Base-by-base conservation (phyloP, 2,329 filamentous ascomycete genomes). In the Clonostachys rhizophaga region DNA sequence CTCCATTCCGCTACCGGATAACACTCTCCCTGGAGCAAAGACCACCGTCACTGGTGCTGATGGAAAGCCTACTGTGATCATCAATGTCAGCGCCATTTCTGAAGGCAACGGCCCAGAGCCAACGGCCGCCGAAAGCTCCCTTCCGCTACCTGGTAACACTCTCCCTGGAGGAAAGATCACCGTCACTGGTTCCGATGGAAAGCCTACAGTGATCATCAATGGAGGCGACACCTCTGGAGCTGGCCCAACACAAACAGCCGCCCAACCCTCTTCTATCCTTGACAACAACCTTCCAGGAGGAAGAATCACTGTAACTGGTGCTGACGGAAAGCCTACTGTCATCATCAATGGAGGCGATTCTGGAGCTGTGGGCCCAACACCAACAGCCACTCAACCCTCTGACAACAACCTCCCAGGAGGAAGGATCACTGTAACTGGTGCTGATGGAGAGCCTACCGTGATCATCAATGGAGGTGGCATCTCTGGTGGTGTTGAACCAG, bases 121-220 rank as follows among this genome's bases (percentile, higher is more conserved):
- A 30, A 30, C 24, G 4, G 24, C 24, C 24, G 4, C 24, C 9
- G 24, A 30, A 30, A 30, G 24, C 24, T 30, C 24, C 3, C 8
- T 30, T 30, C 24, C 24, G 24, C 18, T 14, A 5, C 16, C 10
- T 9, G 17, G 12, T 17, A 30, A 17, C 33, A 35, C 12, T 24
- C 33, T 20, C 10, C 33, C 40, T 39, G 17, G n/a, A 12, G 18
- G n/a, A 18, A 17, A 30, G 17, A 20, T 16, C 33, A 47, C 45
- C 4, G 37, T 47, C 34, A 35, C 42, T n/a, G 45, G 45, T 11
- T 16, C 6, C 12, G 45, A 47, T 36, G 45, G 46, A 14, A 48
- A 35, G 34, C 42, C 46, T 17, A 48, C 46, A n/a, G 36, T 48
- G 16, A n/a, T 48, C 42, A 41, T 44, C n/a, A 33, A 48, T n/a